Evolutionary conservation across 768 basidiomycete species (phyloP).

Genomic region (Cyathus striatus): DNA sequence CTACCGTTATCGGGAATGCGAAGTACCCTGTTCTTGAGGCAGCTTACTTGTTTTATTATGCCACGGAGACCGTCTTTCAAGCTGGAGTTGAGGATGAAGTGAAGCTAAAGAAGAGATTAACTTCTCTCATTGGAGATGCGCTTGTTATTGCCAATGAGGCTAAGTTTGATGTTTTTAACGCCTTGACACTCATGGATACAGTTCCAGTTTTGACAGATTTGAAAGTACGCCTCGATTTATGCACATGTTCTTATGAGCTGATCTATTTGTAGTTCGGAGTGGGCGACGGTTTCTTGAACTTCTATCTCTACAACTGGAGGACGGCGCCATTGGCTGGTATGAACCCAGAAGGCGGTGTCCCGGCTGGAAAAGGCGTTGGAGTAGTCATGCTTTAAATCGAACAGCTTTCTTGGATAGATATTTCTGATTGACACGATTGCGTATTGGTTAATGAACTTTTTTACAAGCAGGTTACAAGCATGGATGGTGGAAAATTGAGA

Average conservation of each 20-base stretch:
- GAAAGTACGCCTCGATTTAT: constrained; percentile 47
- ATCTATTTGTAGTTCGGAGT: constrained; percentile 66
- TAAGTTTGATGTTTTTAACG: constrained; percentile 96
- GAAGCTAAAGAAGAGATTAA: constrained; percentile 63
- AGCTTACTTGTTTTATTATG: constrained; percentile 96
- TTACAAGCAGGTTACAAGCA: too few relatives aligned
- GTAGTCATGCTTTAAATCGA: constrained; percentile 83
- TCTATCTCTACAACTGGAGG: constrained; percentile 94
- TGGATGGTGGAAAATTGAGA: too few relatives aligned
- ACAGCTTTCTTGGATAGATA: not conserved
- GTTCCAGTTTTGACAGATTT: constrained; percentile 74
- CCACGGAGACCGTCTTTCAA: constrained; percentile 68
- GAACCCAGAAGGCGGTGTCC: constrained; percentile 38
- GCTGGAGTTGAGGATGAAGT: constrained; percentile 57
- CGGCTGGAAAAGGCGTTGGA: constrained; percentile 79
- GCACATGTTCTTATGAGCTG: constrained; percentile 3
- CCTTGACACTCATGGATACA: constrained; percentile 94
- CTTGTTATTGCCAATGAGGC: constrained; percentile 76
- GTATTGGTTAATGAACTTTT: not conserved
- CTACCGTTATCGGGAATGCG: constrained; percentile 78
- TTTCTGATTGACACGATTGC: not conserved
- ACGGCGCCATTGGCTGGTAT: constrained; percentile 77
- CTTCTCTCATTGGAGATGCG: constrained; percentile 72
- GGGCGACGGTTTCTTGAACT: constrained; percentile 89
- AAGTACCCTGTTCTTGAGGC: constrained; percentile 78